Conservation (phyloP, 805 yeast species). For the Cyberlindnera mississippiensis region DNA sequence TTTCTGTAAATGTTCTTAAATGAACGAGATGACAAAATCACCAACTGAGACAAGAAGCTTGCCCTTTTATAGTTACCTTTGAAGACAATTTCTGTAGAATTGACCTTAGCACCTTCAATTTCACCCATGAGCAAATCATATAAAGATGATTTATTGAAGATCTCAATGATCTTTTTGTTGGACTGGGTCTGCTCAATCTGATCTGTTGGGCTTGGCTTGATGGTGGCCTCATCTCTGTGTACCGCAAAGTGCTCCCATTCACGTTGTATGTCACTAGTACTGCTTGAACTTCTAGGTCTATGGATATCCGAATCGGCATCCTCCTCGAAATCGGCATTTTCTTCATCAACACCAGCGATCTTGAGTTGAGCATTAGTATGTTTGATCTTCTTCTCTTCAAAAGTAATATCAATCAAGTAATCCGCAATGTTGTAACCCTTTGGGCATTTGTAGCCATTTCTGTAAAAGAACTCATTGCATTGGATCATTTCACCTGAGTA, state of each 20-base stretch:
- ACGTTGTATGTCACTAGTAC: conserved; percentile 52
- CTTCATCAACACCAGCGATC: conserved; percentile 29
- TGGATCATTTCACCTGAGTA: conserved; percentile 82
- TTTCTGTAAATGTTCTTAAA: conserved; percentile 91
- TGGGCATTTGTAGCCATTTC: conserved; percentile 80
- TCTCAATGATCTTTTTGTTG: conserved; percentile 24
- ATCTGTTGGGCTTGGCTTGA: conserved; percentile 4
- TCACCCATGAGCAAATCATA: conserved; percentile 30
- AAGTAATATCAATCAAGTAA: conserved; percentile 85
- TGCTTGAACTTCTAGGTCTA: conserved; percentile 24
- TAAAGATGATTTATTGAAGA: conserved; percentile 32
- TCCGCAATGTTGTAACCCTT: conserved; percentile 91
- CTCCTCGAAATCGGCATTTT: conserved; percentile 26
- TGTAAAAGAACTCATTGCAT: conserved; percentile 70
- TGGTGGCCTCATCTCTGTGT: conserved; percentile 60
- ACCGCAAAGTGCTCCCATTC: conserved; percentile 88
- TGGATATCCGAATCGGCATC: conserved; percentile 30
- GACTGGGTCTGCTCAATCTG: not conserved
- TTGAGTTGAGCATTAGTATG: conserved; percentile 9
- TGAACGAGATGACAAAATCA: conserved; percentile 78
- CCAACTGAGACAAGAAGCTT: conserved; percentile 56
- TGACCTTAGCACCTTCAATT: conserved; percentile 26
- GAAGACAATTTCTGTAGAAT: conserved; percentile 21
- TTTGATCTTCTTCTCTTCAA: conserved; percentile 37
- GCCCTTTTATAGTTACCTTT: conserved; percentile 39